Percentiles rank a stretch among this genome's conserved stretches.
These are phyloP conservation scores for Lentinula lateritia DNA, from an alignment of 768 basidiomycete species.

Conservation along the genomic window DNA sequence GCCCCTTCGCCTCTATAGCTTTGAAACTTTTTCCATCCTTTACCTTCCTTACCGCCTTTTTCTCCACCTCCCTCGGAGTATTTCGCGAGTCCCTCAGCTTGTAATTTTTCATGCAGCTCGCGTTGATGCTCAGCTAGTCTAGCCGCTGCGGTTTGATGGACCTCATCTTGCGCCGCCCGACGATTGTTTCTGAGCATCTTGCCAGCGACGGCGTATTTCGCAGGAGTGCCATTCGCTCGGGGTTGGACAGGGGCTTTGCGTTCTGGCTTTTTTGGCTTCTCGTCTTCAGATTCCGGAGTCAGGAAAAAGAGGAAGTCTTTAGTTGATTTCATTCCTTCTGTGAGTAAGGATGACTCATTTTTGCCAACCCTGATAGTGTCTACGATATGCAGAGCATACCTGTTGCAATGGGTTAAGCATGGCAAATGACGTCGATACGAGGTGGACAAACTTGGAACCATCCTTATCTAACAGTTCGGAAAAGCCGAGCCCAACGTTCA, in stretches of 20 bases:
- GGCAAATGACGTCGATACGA: background rate
- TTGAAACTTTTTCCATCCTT: constrained; percentile 93
- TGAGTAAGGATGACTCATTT: constrained; percentile 63
- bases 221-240: constrained; percentile 60
- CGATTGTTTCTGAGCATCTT: constrained; percentile 90
- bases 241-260: constrained; percentile 49
- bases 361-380: constrained; percentile 82
- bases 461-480: constrained; percentile 71
- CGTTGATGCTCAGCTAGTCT: constrained; percentile 85
- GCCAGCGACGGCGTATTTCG: constrained; percentile 68
- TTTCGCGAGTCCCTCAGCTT: constrained; percentile 74
- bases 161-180: constrained; percentile 80
- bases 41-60: constrained; percentile 75
- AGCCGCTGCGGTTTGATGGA: constrained; percentile 69
- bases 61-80: constrained; percentile 81
- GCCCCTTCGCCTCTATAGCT: constrained; percentile 95
- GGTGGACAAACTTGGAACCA: constrained; percentile 61
- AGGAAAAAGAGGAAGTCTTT: constrained; percentile 90
- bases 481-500: constrained; percentile 84
- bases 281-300: constrained; percentile 56
- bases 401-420: constrained; percentile 21
- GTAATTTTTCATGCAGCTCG: constrained; percentile 71
- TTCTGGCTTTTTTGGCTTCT: constrained; percentile 47
- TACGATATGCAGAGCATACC: constrained; percentile 82
- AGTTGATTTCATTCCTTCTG: constrained; percentile 76